phyloP scores from a whole-genome alignment of 1,139 yeast species.

The Yamadazyma siamensis region DNA sequence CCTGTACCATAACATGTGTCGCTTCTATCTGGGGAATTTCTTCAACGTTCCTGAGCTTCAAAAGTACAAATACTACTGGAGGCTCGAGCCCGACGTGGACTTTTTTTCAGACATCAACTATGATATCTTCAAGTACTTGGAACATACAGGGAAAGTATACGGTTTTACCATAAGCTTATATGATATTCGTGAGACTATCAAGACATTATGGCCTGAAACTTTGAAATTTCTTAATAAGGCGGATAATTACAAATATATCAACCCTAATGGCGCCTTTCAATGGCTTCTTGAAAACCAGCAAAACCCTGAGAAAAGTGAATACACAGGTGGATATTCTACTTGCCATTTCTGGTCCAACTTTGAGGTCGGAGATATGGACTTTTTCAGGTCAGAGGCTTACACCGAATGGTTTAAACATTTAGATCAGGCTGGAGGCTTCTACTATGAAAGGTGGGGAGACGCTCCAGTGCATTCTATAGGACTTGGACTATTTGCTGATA shows the following conservation, averaged over 20 bases:
- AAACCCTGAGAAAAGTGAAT: conserved; percentile 50
- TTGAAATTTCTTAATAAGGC: conserved; percentile 50
- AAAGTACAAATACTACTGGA: conserved; percentile 62
- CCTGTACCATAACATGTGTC: conserved; percentile 79
- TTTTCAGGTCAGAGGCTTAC: conserved; percentile 67
- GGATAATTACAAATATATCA: conserved; percentile 59
- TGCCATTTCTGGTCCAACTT: conserved; percentile 91
- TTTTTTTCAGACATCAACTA: conserved; percentile 68
- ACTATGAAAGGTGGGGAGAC: conserved; percentile 90
- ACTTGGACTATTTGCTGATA: conserved; percentile 69
- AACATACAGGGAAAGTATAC: conserved; percentile 57
- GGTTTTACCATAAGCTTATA: conserved; percentile 69
- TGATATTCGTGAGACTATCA: conserved; percentile 63
- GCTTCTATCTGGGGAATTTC: conserved; percentile 56
- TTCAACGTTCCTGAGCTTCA: conserved; percentile 59
- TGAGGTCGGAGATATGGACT: conserved; percentile 80
- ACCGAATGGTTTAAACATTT: conserved; percentile 59
- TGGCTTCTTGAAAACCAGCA: conserved; percentile 71
- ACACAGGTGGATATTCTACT: conserved; percentile 70
- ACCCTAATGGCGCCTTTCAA: conserved; percentile 58
- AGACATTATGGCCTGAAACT: conserved; percentile 68
- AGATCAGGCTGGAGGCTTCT: conserved; percentile 73
- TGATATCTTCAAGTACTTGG: conserved; percentile 75
- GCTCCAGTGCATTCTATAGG: conserved; percentile 86
- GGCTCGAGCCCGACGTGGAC: conserved; percentile 73